Percentiles rank a stretch among this genome's conserved stretches.
Conservation (phyloP, 75 land plant species). For the Pinus tabuliformis region DNA sequence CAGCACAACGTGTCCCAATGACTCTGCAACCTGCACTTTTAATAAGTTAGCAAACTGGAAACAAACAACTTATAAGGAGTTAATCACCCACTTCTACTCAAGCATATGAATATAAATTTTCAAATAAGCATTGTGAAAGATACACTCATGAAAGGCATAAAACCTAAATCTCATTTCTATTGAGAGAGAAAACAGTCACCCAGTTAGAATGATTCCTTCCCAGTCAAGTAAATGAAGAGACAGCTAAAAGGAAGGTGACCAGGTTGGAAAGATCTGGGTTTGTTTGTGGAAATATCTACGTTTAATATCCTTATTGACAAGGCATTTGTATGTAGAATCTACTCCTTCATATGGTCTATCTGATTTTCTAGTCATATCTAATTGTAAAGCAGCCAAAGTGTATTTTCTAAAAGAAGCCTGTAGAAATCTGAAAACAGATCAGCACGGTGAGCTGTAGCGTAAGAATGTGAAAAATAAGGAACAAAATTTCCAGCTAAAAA, state of each 20-base stretch:
- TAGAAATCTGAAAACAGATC: too few species aligned
- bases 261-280: too few species aligned
- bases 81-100: not conserved
- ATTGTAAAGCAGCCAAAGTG: too few species aligned
- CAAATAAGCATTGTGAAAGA: not conserved
- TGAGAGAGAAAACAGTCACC: not conserved
- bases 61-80: not conserved
- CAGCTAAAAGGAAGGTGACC: not conserved
- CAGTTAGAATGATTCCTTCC: not conserved
- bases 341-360: too few species aligned
- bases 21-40: constrained; percentile 78
- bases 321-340: too few species aligned
- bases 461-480: too few species aligned
- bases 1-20: constrained; percentile 83
- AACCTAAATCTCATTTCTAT: not conserved
- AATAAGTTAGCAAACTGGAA: not conserved
- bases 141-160: not conserved
- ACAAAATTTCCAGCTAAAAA: too few species aligned
- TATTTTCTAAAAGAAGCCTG: too few species aligned
- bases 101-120: not conserved
- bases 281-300: too few species aligned
- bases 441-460: too few species aligned
- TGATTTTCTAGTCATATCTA: too few species aligned
- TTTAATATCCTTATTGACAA: too few species aligned
- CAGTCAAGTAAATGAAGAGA: not conserved